Percentiles rank a stretch among this genome's conserved stretches.
Conservation (phyloP, 2,329 filamentous ascomycete species). For the Stachybotrys elegans region DNA sequence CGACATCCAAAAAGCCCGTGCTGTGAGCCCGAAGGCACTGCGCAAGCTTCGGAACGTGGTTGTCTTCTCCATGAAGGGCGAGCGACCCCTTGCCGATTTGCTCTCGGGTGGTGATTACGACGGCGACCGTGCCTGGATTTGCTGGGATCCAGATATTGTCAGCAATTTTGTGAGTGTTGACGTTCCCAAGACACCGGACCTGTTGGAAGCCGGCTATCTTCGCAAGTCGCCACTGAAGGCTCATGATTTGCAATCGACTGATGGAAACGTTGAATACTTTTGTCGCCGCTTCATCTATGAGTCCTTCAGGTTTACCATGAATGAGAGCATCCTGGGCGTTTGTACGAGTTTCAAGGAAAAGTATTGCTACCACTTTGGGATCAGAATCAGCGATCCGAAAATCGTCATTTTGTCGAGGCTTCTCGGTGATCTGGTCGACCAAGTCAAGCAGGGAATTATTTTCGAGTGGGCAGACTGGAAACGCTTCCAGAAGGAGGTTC, state of each 20-base stretch:
- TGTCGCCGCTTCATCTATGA: conserved; percentile 42
- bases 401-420: conserved; percentile 16
- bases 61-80: conserved; percentile 65
- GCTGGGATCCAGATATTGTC: conserved; percentile 65
- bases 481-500: conserved; percentile 23
- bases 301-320: conserved; percentile 54
- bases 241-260: not conserved
- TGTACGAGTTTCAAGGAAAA: conserved; percentile 62
- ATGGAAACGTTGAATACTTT: conserved; percentile 25
- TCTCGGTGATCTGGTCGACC: conserved; percentile 53
- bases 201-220: conserved; percentile 43
- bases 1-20: conserved; percentile 66
- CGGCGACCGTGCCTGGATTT: conserved; percentile 73
- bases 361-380: conserved; percentile 54
- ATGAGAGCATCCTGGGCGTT: conserved; percentile 53
- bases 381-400: conserved; percentile 39
- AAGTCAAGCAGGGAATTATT: conserved; percentile 47
- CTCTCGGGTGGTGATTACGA: conserved; percentile 80
- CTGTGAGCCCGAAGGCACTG: conserved; percentile 54
- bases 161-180: conserved; percentile 60
- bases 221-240: conserved; percentile 34
- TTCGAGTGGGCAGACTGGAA: conserved; percentile 41
- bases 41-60: conserved; percentile 71
- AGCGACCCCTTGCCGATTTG: conserved; percentile 59
- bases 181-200: conserved; percentile 26